Base-by-base conservation (phyloP, 441 rosid genomes). In the Populus hybrid region DNA sequence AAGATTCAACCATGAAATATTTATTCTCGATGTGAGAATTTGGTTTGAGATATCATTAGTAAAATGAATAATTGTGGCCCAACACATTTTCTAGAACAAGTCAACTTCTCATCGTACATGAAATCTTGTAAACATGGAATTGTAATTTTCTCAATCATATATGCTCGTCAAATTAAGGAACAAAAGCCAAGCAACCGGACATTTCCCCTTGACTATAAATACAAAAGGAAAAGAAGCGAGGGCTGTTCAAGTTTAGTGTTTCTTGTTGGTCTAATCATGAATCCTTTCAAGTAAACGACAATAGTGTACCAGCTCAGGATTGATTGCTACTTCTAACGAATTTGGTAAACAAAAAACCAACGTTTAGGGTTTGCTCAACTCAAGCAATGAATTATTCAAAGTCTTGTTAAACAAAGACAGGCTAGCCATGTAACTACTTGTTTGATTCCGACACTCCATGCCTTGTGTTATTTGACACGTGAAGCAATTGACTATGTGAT, bases 341-440 rank as follows among this genome's bases (percentile, higher is more conserved):
- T 79, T 73, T 79, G 81, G 81, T 73, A 73, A 79, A 73, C 77
- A 53, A 36, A 38, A 73, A 71, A 69, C 42, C 24, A 30, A 12
- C 53, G 3, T 46, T 11, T 4, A 21, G 6, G 35, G 7, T 30
- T 59, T 35, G 24, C 34, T 26, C 53, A 42, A 4, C 19, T 9
- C 9, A 3, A 23, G 7, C 18, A 11, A 9, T 11, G 26, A 23
- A n/a, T 70, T 8, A 69, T 34, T 30, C 12, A 30, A 7, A 67
- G 34, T 69, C 9, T 14, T 16, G 34, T 16, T 69, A 3, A 35
- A 69, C 72, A 65, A 65, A 10, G 7, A 65, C 69, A 46, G 14
- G 57, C 19, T 4, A 12, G 14, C 50, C 12, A 10, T 10, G 11
- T 14, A 4, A 46, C 6, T 4, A 46, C 16, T 14, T 46, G 57